Conservation (phyloP, 768 basidiomycete species). For the Kwoniella sp. region DNA sequence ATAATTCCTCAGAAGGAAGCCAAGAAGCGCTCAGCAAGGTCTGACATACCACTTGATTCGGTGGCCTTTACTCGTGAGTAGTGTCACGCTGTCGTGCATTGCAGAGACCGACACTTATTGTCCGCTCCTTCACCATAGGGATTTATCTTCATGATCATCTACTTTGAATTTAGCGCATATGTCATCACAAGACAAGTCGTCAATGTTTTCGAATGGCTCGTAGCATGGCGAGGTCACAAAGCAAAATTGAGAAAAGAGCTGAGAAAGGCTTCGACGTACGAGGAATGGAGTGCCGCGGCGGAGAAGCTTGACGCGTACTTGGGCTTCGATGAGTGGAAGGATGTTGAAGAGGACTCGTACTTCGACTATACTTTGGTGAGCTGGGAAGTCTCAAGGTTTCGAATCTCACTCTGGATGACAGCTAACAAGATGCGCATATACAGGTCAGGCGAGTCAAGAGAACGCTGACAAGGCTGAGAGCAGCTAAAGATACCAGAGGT, state of each 20-base stretch:
- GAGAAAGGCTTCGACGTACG: conserved; percentile 72
- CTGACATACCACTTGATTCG: conserved; percentile 75
- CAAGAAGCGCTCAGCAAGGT: conserved; percentile 61
- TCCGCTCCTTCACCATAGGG: conserved; percentile 59
- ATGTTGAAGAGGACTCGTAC: conserved; percentile 76
- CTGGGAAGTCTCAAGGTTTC: neutral
- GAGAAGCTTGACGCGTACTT: conserved; percentile 75
- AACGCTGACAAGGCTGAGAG: conserved; percentile 71
- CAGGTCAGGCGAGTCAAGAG: conserved; percentile 63
- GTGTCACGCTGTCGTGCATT: neutral
- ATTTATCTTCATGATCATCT: conserved; percentile 81
- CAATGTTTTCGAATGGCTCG: conserved; percentile 89
- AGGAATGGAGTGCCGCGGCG: conserved; percentile 89
- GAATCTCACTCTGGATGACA: neutral
- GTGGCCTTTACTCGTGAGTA: conserved; percentile 73
- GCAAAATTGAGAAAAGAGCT: conserved; percentile 74
- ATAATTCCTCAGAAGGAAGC: conserved; percentile 59
- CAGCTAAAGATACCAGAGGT: conserved; percentile 77
- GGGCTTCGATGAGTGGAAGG: conserved; percentile 87
- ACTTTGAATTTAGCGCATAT: conserved; percentile 74
- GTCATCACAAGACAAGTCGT: conserved; percentile 87
- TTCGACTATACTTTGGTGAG: conserved; percentile 88
- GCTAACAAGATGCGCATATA: conserved; percentile 3
- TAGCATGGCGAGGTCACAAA: conserved; percentile 86
- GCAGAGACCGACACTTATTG: neutral